These are phyloP conservation scores for Flagelloscypha sp. DNA, from an alignment of 768 basidiomycete species.

Conservation along the genomic window DNA sequence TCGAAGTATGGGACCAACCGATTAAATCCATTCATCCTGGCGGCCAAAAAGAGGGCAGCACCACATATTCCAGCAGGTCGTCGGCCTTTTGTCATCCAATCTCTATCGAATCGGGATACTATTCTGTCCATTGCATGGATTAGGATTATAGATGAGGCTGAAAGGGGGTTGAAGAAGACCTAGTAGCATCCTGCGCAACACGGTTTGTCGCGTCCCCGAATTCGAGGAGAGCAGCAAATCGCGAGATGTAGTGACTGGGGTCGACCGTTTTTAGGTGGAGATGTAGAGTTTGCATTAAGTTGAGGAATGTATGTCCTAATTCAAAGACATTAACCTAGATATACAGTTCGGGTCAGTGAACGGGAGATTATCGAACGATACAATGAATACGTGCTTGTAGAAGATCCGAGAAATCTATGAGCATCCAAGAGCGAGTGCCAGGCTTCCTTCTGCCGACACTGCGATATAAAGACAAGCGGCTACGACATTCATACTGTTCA, in stretches of 20 bases:
- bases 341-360: constrained; percentile 1
- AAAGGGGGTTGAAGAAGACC: constrained; percentile 85
- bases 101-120: constrained; percentile 91
- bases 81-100: constrained; percentile 96
- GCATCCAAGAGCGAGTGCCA: constrained; percentile 92
- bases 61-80: constrained; percentile 97
- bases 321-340: constrained; percentile 92
- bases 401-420: constrained; percentile 97
- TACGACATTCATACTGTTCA: constrained; percentile 87
- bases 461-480: constrained; percentile 95
- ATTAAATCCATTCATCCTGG: constrained; percentile 97
- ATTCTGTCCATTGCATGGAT: too few relatives aligned
- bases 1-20: too few relatives aligned
- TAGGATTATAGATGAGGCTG: too few relatives aligned
- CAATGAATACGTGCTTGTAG: constrained; percentile 51
- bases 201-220: constrained; percentile 91
- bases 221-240: constrained; percentile 90
- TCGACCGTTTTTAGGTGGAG: constrained; percentile 85
- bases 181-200: constrained; percentile 88
- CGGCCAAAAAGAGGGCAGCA: constrained; percentile 88
- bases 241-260: constrained; percentile 92
- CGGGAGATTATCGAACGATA: not conserved
- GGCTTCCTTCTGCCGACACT: constrained; percentile 84
- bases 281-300: constrained; percentile 82
- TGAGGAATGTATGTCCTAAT: constrained; percentile 92